Conservation (phyloP, 2,329 filamentous ascomycete genomes). For the Xylaria sp. region DNA sequence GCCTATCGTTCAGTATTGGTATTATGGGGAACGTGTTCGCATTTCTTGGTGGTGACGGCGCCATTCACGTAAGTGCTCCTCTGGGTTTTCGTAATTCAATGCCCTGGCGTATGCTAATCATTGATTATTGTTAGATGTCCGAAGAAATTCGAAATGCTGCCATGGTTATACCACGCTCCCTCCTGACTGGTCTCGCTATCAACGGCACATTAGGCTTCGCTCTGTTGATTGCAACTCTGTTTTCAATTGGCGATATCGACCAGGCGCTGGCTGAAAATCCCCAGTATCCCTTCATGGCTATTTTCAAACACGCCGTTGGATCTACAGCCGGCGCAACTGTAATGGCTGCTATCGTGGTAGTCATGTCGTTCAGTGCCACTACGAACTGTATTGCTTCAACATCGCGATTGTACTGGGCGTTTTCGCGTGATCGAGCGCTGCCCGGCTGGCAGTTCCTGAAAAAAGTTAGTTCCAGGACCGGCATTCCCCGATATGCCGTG, state of each 20-base stretch:
- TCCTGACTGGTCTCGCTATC: conserved; percentile 59
- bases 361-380: conserved; percentile 60
- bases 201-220: conserved; percentile 65
- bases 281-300: conserved; percentile 68
- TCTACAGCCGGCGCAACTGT: conserved; percentile 60
- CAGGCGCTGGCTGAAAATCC: conserved; percentile 57
- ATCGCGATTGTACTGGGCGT: conserved; percentile 67
- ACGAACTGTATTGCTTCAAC: conserved; percentile 65
- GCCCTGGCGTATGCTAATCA: not conserved
- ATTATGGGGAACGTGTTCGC: conserved; percentile 41
- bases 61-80: conserved; percentile 42
- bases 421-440: conserved; percentile 48
- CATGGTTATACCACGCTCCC: conserved; percentile 60
- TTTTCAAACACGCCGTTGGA: conserved; percentile 63
- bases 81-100: not conserved
- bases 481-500: conserved; percentile 39
- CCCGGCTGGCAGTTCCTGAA: conserved; percentile 38
- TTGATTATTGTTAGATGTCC: conserved; percentile 50
- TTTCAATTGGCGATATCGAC: conserved; percentile 63
- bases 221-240: conserved; percentile 65
- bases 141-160: conserved; percentile 62
- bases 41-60: conserved; percentile 54
- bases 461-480: conserved; percentile 35
- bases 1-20: conserved; percentile 48
- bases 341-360: conserved; percentile 61